Base-by-base conservation (phyloP, 805 yeast species). In the Clavispora phyllophila region DNA sequence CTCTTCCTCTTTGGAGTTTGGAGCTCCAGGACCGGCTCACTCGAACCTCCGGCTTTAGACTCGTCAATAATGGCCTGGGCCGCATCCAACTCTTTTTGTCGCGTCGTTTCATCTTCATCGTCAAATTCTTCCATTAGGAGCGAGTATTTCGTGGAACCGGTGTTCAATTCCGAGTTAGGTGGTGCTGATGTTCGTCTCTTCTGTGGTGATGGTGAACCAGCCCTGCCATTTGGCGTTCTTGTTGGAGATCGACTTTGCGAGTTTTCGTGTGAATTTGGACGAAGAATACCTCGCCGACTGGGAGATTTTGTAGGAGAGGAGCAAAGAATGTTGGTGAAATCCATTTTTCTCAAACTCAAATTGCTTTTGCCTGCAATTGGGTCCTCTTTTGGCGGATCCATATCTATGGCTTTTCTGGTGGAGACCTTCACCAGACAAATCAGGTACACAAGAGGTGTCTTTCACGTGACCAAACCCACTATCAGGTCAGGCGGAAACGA, bases 131-230 rank as follows among this genome's bases (percentile, higher is more conserved):
- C 68, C 63, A 62, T 55, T 40, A 63, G 49, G 37, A 57, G 46
- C 39, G 56, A 49, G 42, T 62, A 66, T 5, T 57, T 27, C 19
- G 51, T 51, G 18, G 66, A 57, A 0, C 85, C 80, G 44, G 74
- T 57, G 48, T 71, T 70, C 20, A 75, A 55, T 1, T 85, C 85
- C 2, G 76, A 66, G 34, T 58, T 55, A 43, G 79, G 76, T 32
- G 68, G 47, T 7, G 65, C 74, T 1, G 54, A 54, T 44, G 60
- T 50, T 1, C 68, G 45, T 49, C 80, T 40, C 40, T 54, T 62
- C 41, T 51, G 43, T 3, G 81, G 81, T 10, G 78, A 71, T 15
- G 64, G 63, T 9, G 76, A 55, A 2, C 77, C 80, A 39, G 68
- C 71, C 42, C 71, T 53, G 1, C 79, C 79, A 45, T 60, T 66